phyloP scores from a whole-genome alignment of 139 green algal species.

The Haematococcus sp. region DNA sequence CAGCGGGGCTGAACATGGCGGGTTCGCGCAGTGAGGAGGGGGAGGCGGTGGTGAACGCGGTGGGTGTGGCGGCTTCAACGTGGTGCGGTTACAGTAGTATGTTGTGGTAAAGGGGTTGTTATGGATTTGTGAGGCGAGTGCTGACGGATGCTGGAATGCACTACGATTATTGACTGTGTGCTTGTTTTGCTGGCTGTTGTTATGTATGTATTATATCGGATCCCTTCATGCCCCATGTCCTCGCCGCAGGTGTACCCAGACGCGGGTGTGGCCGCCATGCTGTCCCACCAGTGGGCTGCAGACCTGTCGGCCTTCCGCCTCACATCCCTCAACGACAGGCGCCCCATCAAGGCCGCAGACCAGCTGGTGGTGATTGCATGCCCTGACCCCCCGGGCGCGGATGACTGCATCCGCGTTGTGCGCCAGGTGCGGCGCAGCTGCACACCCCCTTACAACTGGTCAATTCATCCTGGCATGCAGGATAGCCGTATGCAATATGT shows the following conservation, averaged over 20 bases:
- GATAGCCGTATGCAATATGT: too few relatives aligned
- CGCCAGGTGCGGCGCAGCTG: not conserved
- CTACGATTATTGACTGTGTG: too few relatives aligned
- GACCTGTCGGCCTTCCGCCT: slow-evolving; percentile 56
- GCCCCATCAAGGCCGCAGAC: slow-evolving; percentile 49
- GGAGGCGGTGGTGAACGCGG: too few relatives aligned
- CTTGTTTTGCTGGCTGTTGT: too few relatives aligned
- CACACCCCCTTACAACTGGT: too few relatives aligned
- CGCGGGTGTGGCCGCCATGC: slow-evolving; percentile 88
- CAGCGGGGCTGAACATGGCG: not conserved
- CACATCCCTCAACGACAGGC: slow-evolving; percentile 68
- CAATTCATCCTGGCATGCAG: too few relatives aligned
- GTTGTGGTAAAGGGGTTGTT: not conserved
- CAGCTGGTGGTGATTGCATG: slow-evolving; percentile 84
- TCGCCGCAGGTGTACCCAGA: slow-evolving; percentile 85
- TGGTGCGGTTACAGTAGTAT: not conserved
- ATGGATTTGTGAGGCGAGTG: not conserved
- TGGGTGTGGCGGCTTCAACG: too few relatives aligned
- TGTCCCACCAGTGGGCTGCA: slow-evolving; percentile 76
- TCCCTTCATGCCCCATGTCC: not conserved
- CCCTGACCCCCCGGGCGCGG: slow-evolving; percentile 68
- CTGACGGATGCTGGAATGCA: not conserved
- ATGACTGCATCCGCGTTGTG: slow-evolving; percentile 49
- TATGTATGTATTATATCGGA: too few relatives aligned
- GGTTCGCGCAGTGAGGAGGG: too few relatives aligned